A percentile compares a stretch with the other conserved stretches of the same genome.
Evolutionary conservation across 257 asterid species (phyloP).

Genomic region (Petrea volubilis): DNA sequence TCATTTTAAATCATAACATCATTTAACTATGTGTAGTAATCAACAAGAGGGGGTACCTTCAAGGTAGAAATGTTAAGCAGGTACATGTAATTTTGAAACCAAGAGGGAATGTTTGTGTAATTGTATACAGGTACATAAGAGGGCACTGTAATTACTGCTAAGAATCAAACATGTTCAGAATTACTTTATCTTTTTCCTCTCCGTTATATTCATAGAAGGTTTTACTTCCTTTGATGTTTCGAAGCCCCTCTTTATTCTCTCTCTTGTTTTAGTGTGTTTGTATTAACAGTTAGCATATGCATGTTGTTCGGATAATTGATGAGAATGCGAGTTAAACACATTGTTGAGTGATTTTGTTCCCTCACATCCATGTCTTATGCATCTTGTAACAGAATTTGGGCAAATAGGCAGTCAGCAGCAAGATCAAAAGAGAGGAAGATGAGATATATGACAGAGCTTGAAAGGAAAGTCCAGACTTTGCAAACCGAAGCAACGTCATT

Average conservation of each 20-base stretch:
- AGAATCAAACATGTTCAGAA: background rate
- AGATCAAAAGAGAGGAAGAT: constrained; percentile 97
- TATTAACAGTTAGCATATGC: background rate
- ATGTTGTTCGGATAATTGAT: background rate
- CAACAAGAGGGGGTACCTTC: too few species aligned
- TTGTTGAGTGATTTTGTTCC: background rate
- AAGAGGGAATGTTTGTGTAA: too few species aligned
- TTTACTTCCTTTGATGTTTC: background rate
- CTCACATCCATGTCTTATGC: constrained; percentile 11
- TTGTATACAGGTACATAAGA: too few species aligned
- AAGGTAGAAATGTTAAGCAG: too few species aligned
- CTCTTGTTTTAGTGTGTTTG: background rate
- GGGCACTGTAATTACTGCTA: too few species aligned
- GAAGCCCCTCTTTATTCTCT: background rate
- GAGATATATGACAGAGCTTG: constrained; percentile 97
- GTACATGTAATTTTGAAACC: too few species aligned
- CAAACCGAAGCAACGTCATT: constrained; percentile 97
- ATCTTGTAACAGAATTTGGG: constrained; percentile 77
- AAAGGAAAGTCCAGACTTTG: constrained; percentile 91
- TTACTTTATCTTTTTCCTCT: background rate
- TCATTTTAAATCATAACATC: too few species aligned
- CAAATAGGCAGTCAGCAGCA: constrained; percentile 99
- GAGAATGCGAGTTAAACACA: constrained; percentile 4
- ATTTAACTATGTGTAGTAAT: too few species aligned
- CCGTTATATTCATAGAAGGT: background rate